phyloP scores from a whole-genome alignment of 1,284 basidiomycete genomes.

The Ceratobasidium sp. region DNA sequence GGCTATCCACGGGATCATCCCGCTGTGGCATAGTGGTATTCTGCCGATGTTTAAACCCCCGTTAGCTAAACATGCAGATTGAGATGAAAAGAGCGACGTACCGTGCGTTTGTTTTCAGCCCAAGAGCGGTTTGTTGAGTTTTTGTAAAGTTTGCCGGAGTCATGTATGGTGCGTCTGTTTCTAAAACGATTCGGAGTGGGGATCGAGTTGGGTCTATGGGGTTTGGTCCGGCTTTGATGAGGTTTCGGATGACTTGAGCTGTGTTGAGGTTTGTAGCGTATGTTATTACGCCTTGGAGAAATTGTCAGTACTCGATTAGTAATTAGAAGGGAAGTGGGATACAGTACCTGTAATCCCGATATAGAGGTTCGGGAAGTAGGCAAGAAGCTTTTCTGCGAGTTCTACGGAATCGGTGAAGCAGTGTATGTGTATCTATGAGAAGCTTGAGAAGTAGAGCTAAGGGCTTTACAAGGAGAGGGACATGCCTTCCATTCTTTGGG shows the following conservation, averaged over 20 bases:
- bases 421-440: slow-evolving; percentile 76
- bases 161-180: slow-evolving; percentile 90
- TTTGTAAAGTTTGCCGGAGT: slow-evolving; percentile 73
- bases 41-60: slow-evolving; percentile 54
- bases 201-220: slow-evolving; percentile 50
- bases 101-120: slow-evolving; percentile 44
- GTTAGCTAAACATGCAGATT: too few species aligned
- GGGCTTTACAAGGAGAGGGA: background rate
- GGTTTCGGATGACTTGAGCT: slow-evolving; percentile 64
- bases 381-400: slow-evolving; percentile 77
- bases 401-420: slow-evolving; percentile 85
- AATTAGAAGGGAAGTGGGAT: too few species aligned
- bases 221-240: slow-evolving; percentile 1
- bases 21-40: slow-evolving; percentile 79
- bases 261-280: slow-evolving; percentile 81
- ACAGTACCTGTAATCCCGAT: slow-evolving; percentile 81
- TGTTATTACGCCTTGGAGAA: slow-evolving; percentile 75
- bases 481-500: slow-evolving; percentile 75
- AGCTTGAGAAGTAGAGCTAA: background rate
- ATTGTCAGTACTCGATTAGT: slow-evolving; percentile 16
- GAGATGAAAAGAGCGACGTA: background rate
- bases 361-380: slow-evolving; percentile 81
- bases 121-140: slow-evolving; percentile 22
- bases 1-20: slow-evolving; percentile 87
- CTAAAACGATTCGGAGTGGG: slow-evolving; percentile 75